phyloP scores from a whole-genome alignment of 441 rosid species.

The Gossypium trilobum region DNA sequence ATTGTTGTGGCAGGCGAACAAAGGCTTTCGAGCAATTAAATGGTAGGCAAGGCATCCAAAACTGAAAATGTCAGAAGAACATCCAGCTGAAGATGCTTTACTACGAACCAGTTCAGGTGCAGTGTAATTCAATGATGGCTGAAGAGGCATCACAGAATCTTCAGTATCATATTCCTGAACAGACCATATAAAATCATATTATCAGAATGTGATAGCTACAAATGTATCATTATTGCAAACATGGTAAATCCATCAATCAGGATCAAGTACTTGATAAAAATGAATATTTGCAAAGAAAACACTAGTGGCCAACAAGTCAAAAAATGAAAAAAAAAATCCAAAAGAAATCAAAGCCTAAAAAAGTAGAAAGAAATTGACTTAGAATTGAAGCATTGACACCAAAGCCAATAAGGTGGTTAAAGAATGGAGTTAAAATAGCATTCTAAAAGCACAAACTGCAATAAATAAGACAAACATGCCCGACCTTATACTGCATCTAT shows the following conservation, averaged over 20 bases:
- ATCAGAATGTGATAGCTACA: constrained; percentile 9
- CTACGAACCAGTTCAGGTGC: constrained; percentile 90
- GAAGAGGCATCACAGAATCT: constrained; percentile 80
- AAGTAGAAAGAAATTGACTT: not conserved
- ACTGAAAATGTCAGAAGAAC: constrained; percentile 77
- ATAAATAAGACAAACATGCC: not conserved
- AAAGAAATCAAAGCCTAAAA: not conserved
- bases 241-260: not conserved
- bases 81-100: constrained; percentile 56
- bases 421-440: not conserved
- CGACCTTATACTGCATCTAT: not conserved
- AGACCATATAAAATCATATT: constrained; percentile 17
- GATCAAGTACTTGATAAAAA: not conserved
- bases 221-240: not conserved
- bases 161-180: constrained; percentile 90
- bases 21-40: constrained; percentile 76
- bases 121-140: constrained; percentile 80
- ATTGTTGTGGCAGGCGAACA: constrained; percentile 86
- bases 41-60: constrained; percentile 84
- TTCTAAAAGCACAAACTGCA: not conserved
- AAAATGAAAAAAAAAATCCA: not conserved
- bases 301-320: not conserved
- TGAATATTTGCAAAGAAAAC: not conserved
- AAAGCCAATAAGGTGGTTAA: not conserved
- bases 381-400: not conserved